Percentiles rank a stretch among this genome's conserved stretches.
Conservation (phyloP, 768 basidiomycete species). For the Tricholoma flavovirens region DNA sequence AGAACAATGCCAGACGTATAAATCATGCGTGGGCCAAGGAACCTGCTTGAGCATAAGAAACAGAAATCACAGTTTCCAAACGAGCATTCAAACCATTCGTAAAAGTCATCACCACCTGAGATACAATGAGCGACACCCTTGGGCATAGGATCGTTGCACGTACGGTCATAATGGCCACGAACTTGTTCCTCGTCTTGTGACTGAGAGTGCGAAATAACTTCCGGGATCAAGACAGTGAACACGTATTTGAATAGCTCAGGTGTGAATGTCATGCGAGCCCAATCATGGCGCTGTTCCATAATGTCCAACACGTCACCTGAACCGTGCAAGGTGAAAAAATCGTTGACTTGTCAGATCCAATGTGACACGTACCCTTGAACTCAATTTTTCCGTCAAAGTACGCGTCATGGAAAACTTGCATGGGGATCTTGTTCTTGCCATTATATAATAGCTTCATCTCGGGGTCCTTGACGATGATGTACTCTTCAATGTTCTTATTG, state of each 20-base stretch:
- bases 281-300: conserved; percentile 93
- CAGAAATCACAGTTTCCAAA: neutral
- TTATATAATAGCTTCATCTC: conserved; percentile 76
- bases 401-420: conserved; percentile 96
- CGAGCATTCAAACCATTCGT: conserved; percentile 56
- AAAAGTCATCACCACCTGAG: conserved; percentile 90
- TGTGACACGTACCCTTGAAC: conserved; percentile 68
- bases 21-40: conserved; percentile 93
- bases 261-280: conserved; percentile 90
- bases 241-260: conserved; percentile 92
- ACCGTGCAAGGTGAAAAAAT: neutral
- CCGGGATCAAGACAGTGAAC: conserved; percentile 81
- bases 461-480: conserved; percentile 84
- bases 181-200: conserved; percentile 94
- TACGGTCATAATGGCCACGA: conserved; percentile 91
- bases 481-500: conserved; percentile 80
- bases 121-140: neutral
- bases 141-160: conserved; percentile 19
- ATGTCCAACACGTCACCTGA: conserved; percentile 90
- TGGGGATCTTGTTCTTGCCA: conserved; percentile 89
- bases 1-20: conserved; percentile 91
- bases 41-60: conserved; percentile 42
- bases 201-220: conserved; percentile 88
- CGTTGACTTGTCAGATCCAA: conserved; percentile 4
- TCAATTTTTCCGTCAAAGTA: conserved; percentile 96